A percentile compares a stretch with the other conserved stretches of the same genome.
These are phyloP conservation scores for Paraconiothyrium brasiliense DNA, from an alignment of 2,329 filamentous ascomycete species.

Conservation along the genomic window DNA sequence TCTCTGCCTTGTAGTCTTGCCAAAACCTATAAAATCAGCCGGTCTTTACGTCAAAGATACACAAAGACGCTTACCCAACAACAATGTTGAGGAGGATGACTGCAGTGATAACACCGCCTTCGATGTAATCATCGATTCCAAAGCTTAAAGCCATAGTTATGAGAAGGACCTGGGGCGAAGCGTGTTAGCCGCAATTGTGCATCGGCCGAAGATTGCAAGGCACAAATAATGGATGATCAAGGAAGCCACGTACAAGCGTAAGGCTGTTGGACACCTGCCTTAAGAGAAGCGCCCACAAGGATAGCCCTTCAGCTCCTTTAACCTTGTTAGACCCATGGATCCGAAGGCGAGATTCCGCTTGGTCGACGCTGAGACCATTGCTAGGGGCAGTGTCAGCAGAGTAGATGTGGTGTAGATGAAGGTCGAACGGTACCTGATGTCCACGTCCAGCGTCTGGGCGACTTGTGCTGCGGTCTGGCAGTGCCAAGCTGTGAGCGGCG, in stretches of 20 bases:
- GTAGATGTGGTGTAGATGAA: background rate
- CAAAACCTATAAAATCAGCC: slow-evolving; percentile 46
- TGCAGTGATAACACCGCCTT: slow-evolving; percentile 70
- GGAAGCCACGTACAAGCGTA: slow-evolving; percentile 64
- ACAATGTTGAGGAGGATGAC: slow-evolving; percentile 74
- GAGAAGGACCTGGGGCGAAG: slow-evolving; percentile 68
- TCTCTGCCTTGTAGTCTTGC: slow-evolving; percentile 61
- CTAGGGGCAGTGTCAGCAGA: slow-evolving; percentile 36
- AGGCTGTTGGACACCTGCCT: slow-evolving; percentile 81
- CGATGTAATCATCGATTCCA: slow-evolving; percentile 71
- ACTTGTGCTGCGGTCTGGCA: slow-evolving; percentile 48
- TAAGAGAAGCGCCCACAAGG: slow-evolving; percentile 78
- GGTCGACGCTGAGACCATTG: slow-evolving; percentile 70
- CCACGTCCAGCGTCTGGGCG: slow-evolving; percentile 47
- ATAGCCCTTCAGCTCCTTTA: slow-evolving; percentile 75
- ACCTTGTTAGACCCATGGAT: slow-evolving; percentile 76
- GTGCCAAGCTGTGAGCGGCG: slow-evolving; percentile 44
- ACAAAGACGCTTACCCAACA: slow-evolving; percentile 63
- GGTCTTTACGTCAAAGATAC: background rate
- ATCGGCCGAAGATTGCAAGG: slow-evolving; percentile 8
- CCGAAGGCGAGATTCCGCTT: slow-evolving; percentile 71
- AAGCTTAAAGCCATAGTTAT: slow-evolving; percentile 76
- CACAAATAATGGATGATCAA: slow-evolving; percentile 11
- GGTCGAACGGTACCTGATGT: slow-evolving; percentile 40
- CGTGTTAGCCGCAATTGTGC: slow-evolving; percentile 8